Base-by-base conservation (phyloP, 257 asterid genomes). In the Salvia rosmarinus region DNA sequence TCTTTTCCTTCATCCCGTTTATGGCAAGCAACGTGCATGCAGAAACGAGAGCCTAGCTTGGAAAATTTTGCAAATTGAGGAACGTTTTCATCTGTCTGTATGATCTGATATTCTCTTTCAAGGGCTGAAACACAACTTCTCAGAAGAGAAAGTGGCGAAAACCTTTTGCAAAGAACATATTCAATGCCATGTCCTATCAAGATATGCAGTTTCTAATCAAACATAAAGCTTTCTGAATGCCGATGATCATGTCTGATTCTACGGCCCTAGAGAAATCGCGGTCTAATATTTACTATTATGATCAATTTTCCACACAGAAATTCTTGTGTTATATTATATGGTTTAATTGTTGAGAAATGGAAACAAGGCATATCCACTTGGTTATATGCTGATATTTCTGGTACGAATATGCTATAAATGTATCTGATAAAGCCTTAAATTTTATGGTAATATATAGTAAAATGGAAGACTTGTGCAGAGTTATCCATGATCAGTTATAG, bases 91-190 rank as follows among this genome's bases (percentile, higher is more conserved):
- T 50, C n/a, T 32, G 35, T n/a, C n/a, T 17, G 17, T 52, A 9
- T 16, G 21, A 59, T 43, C 25, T 43, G 71, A 57, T 25, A 78
- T 66, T 76, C 78, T 37, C 10, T 75, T 79, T 76, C 71, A 73
- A 76, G 65, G 77, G 75, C 60, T 70, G 60, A 67, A 25, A 46
- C 58, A 30, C 57, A 44, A 5, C 46, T 28, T 30, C 70, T 67
- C 21, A 68, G 68, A 76, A 54, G 82, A 61, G 64, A 66, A 42
- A 73, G 62, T 52, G 44, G 64, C 34, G 42, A 34, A 25, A 75
- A 32, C 77, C 77, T 71, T 80, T 65, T 25, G 17, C 39, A 73
- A 69, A 52, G 88, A 83, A 83, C 64, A 78, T 80, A 80, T 83
- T 83, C 88, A 83, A 20, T 61, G 40, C 72, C 50, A 47, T 58